Conservation (phyloP, 805 yeast species). For the Candida multigemmis region DNA sequence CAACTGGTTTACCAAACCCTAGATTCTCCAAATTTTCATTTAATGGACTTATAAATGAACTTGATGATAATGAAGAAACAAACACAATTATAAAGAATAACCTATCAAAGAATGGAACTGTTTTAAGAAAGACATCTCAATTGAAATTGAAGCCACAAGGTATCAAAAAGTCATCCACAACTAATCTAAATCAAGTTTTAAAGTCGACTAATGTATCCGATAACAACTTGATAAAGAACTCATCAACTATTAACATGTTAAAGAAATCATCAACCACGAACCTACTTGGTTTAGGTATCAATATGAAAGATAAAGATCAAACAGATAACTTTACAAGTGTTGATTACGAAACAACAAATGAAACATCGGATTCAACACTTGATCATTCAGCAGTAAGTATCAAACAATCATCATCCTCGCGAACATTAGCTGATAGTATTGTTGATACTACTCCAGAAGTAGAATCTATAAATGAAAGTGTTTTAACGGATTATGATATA, state of each 20-base stretch:
- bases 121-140: slow-evolving; percentile 3
- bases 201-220: too few relatives aligned
- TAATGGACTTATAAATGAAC: slow-evolving; percentile 20
- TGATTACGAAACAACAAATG: slow-evolving; percentile 1
- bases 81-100: slow-evolving; percentile 1
- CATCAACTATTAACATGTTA: slow-evolving; percentile 9
- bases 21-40: slow-evolving; percentile 33
- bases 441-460: too few relatives aligned
- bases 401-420: too few relatives aligned
- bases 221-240: too few relatives aligned
- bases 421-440: too few relatives aligned
- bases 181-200: too few relatives aligned
- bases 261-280: slow-evolving; percentile 13
- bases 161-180: slow-evolving; percentile 1
- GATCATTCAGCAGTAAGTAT: too few relatives aligned
- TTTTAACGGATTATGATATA: too few relatives aligned
- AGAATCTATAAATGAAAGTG: too few relatives aligned
- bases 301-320: slow-evolving; percentile 4
- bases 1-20: slow-evolving; percentile 38
- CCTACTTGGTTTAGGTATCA: slow-evolving; percentile 21
- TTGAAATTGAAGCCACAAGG: slow-evolving; percentile 3
- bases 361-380: not conserved
- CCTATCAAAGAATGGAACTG: slow-evolving; percentile 1
- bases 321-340: not conserved
- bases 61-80: slow-evolving; percentile 3